Conservation (phyloP, 805 yeast genomes). For the Teunomyces aglyptinius region DNA sequence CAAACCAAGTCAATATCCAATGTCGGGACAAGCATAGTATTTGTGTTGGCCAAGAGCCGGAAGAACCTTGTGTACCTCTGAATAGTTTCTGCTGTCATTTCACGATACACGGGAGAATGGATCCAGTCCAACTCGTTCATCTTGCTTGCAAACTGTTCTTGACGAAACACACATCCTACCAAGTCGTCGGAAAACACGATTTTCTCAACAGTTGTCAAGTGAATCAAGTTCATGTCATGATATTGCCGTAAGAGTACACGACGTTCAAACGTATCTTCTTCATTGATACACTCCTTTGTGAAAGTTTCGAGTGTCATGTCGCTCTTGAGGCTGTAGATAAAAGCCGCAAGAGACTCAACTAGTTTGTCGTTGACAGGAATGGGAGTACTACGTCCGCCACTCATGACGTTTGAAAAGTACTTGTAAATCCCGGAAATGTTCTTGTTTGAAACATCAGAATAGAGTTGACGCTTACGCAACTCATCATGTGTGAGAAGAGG, state of each 20-base stretch:
- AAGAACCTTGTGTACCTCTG: constrained; percentile 19
- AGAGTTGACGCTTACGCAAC: constrained; percentile 18
- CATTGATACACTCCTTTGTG: neutral
- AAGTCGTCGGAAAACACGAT: constrained; percentile 19
- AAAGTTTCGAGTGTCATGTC: neutral
- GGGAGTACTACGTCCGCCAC: neutral
- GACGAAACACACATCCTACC: constrained; percentile 23
- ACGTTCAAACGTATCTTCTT: neutral
- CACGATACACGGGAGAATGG: constrained; percentile 11
- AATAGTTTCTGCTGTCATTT: constrained; percentile 13
- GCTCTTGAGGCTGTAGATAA: constrained; percentile 8
- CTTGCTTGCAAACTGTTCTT: constrained; percentile 20
- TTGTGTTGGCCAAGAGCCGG: constrained; percentile 4
- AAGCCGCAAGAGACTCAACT: neutral
- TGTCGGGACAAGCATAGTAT: constrained; percentile 19
- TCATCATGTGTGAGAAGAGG: constrained; percentile 17
- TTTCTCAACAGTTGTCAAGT: constrained; percentile 4
- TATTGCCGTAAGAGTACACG: constrained; percentile 9
- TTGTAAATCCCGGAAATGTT: constrained; percentile 9
- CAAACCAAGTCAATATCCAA: constrained; percentile 27
- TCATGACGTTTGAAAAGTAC: constrained; percentile 11
- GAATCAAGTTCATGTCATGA: constrained; percentile 14
- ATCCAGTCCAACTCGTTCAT: constrained; percentile 21
- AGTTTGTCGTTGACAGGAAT: neutral
- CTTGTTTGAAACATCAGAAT: constrained; percentile 10